A percentile compares a stretch with the other conserved stretches of the same genome.
phyloP scores from a whole-genome alignment of 2,329 filamentous ascomycete genomes.

The Talaromyces rugulosus region DNA sequence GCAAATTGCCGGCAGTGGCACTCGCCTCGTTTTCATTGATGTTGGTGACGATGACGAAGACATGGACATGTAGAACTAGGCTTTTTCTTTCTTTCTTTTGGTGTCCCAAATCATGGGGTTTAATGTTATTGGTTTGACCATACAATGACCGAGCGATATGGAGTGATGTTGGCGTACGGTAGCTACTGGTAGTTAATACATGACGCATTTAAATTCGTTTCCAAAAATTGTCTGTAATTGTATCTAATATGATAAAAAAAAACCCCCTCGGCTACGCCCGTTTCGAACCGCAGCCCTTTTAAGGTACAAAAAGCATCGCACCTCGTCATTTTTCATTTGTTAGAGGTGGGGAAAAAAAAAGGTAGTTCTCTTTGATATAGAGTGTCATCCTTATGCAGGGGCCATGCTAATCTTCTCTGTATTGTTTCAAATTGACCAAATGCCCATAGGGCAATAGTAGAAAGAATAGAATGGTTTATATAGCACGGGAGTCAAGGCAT shows the following conservation, averaged over 20 bases:
- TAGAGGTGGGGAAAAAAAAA: slow-evolving; percentile 53
- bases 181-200: neutral
- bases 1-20: slow-evolving; percentile 70
- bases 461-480: slow-evolving; percentile 20
- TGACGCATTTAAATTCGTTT: neutral
- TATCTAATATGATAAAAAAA: neutral
- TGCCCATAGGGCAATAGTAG: slow-evolving; percentile 40
- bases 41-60: slow-evolving; percentile 41
- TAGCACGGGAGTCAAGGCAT: neutral
- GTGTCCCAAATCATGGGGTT: slow-evolving; percentile 1
- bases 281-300: neutral
- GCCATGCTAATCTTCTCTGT: slow-evolving; percentile 81
- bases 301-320: neutral
- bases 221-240: neutral
- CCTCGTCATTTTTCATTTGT: no score
- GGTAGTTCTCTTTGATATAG: slow-evolving; percentile 74
- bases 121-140: slow-evolving; percentile 3
- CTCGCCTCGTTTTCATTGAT: slow-evolving; percentile 68
- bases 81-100: neutral
- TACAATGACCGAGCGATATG: slow-evolving; percentile 9
- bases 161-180: slow-evolving; percentile 9
- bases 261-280: neutral
- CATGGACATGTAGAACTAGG: slow-evolving; percentile 40
- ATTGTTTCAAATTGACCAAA: slow-evolving; percentile 65
- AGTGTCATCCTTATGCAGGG: slow-evolving; percentile 90